Evolutionary conservation across 2,329 filamentous ascomycete genomes (phyloP), one percentile per base, ranked within the genome.

Genomic region (Fusarium verticillioides): DNA sequence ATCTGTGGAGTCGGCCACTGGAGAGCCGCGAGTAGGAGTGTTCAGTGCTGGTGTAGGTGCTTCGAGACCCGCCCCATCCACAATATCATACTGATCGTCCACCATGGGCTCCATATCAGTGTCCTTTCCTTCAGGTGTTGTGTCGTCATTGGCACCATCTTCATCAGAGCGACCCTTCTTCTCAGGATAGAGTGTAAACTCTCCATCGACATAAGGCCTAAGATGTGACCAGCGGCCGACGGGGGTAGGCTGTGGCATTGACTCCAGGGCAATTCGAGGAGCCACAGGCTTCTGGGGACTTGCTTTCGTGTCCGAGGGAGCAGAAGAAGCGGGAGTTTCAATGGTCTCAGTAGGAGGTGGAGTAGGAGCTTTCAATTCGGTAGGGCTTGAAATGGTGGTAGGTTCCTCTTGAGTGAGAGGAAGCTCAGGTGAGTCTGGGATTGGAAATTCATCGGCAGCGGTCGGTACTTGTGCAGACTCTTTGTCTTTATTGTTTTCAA

Each of bases 141-240:
- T 71, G 32, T 83, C 80, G 12, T 82, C 81, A 30, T 72, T 69
- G 36, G 74, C 68, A 7, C 70, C 73, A 26, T 82, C 81, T 23
- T 82, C 82, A 12, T 82, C 79, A 21, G 73, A 64, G 18, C 77
- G 77, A 23, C 71, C 66, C 63, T 79, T 82, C 69, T 78, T 83
- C 61, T 84, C 83, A 3, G 84, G 84, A 49, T 85, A 84, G 4
- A 78, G 70, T 30, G 81, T 70, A 60, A 78, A 83, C 63, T 85
- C 83, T 21, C 80, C 82, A 36, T 81, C 78, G 12, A 85, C 64
- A 56, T 84, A 85, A 8, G 84, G 82, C 4, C 82, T 85, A 13
- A 85, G 77, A 44, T 83, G 73, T 26, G 82, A 76, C 81, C 82
- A 85, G 28, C 80, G 79, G 5, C 82, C 81, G 18, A 60, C 62